A percentile compares a stretch with the other conserved stretches of the same genome.
Conservation (phyloP, 345 rosid genomes). For the Excoecaria cochinchinensis region DNA sequence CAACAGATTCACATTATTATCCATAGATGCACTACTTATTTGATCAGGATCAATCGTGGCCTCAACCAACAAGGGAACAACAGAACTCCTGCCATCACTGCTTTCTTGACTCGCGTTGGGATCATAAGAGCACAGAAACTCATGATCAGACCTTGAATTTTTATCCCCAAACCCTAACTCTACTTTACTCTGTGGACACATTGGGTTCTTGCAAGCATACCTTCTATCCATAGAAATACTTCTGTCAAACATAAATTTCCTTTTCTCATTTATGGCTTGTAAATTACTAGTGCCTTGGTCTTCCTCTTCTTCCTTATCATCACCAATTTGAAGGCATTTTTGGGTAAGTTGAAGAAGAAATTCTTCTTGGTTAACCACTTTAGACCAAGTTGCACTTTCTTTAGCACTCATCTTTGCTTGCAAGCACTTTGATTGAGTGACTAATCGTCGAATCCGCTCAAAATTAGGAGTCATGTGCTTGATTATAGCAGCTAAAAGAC, state of each 20-base stretch:
- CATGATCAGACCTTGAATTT: slow-evolving; percentile 45
- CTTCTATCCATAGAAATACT: slow-evolving; percentile 6
- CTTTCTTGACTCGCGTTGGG: slow-evolving; percentile 13
- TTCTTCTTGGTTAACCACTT: slow-evolving; percentile 59
- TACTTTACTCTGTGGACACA: slow-evolving; percentile 32
- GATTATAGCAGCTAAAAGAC: slow-evolving; percentile 58
- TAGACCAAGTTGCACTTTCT: slow-evolving; percentile 59
- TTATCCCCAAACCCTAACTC: slow-evolving; percentile 37
- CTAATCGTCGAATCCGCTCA: slow-evolving; percentile 42
- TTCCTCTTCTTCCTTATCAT: slow-evolving; percentile 13
- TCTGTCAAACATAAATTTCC: slow-evolving; percentile 23
- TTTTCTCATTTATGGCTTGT: slow-evolving; percentile 11
- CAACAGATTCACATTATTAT: neutral
- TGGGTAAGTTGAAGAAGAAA: slow-evolving; percentile 24
- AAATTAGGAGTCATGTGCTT: slow-evolving; percentile 61
- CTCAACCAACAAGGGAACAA: neutral
- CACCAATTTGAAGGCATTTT: slow-evolving; percentile 37
- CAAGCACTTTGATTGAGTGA: slow-evolving; percentile 62
- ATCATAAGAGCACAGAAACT: slow-evolving; percentile 26
- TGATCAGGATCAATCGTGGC: neutral
- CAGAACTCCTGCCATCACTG: neutral
- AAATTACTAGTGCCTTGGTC: slow-evolving; percentile 3
- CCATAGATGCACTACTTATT: neutral
- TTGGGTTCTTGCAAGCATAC: slow-evolving; percentile 34
- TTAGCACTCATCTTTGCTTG: slow-evolving; percentile 71